These are phyloP conservation scores for Thinopyrum elongatum DNA, from an alignment of 176 grass and related monocot genomes.

Conservation along the genomic window DNA sequence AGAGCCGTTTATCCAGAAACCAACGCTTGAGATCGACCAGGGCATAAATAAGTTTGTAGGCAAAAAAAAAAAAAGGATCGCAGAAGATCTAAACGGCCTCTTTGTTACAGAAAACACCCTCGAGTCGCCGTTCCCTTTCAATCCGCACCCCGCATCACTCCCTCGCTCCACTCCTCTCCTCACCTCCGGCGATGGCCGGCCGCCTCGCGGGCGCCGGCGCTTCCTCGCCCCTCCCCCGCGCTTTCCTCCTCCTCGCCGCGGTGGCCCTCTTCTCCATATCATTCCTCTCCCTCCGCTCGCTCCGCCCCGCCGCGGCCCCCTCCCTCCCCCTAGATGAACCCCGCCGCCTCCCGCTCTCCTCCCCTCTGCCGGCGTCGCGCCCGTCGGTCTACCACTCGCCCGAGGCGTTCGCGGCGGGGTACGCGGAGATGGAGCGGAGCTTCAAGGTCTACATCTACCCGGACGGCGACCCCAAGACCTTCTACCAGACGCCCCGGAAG, in stretches of 20 bases:
- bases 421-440: conserved; percentile 71
- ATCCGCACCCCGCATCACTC: conserved; percentile 14
- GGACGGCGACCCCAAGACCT: conserved; percentile 90
- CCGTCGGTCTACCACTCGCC: conserved; percentile 53
- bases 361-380: not conserved
- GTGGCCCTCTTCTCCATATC: conserved; percentile 51
- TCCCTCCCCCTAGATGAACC: not conserved
- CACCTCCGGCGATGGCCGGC: conserved; percentile 56
- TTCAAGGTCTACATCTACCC: conserved; percentile 91
- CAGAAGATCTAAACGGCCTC: not conserved
- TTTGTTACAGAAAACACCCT: conserved; percentile 27
- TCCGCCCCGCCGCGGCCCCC: conserved; percentile 41
- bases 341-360: not conserved
- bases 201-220: conserved; percentile 20
- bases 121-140: not conserved
- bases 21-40: no score
- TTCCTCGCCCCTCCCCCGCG: conserved; percentile 28
- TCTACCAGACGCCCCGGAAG: conserved; percentile 96
- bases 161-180: not conserved
- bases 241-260: conserved; percentile 37
- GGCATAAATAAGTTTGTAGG: no score
- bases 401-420: conserved; percentile 48
- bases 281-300: conserved; percentile 54
- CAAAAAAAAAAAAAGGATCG: not conserved
- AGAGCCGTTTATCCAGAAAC: no score